Evolutionary conservation across 257 asterid species (phyloP), one percentile per base, ranked within the genome.

Genomic region (Jasminum sambac): DNA sequence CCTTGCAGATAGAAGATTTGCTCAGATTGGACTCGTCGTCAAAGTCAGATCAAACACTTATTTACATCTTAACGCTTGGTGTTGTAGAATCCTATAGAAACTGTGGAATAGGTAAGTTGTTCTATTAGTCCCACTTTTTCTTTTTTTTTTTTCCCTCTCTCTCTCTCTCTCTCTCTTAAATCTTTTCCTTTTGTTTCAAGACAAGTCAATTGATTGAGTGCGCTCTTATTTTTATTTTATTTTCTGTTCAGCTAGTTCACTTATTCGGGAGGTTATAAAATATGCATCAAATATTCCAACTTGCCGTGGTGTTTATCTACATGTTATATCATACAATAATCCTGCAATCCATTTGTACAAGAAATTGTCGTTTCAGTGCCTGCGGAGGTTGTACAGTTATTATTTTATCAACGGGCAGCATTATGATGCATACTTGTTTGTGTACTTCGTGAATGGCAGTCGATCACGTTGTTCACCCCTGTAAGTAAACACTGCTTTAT

Each of bases 401-500:
- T 95, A 91, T 78, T 84, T 73, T 73, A 95, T 95, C 77, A 82
- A 95, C 2, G 96, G 90, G 63, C 98, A 91, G 74, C 90, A 88
- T 64, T 87, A 85, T 36, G 99, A 95, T 83, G 84, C 99, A 2
- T 91, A 85, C 85, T 83, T 95, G 85, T 95, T 91, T 79, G 90
- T 95, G 79, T 95, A 88, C 86, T 89, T 85, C 66, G 97, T 91
- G 68, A 95, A 95, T 68, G 96, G 95, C 13, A 90, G 97, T 37
- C 95, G 96, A 66, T 91, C 99, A 76, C 96, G 96, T 58, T 95
- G 99, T 88, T 91, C 97, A 64, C 93, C 90, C 11, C 70, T 89
- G 98, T 95, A 85, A 89, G 99, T 91, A 69, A 62, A 72, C 62
- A 26, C 69, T 39, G 57, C 62, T 36, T 24, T 66, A 5, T 57